Evolutionary conservation across 768 basidiomycete genomes (phyloP).

Genomic region (Collybiopsis confluens): DNA sequence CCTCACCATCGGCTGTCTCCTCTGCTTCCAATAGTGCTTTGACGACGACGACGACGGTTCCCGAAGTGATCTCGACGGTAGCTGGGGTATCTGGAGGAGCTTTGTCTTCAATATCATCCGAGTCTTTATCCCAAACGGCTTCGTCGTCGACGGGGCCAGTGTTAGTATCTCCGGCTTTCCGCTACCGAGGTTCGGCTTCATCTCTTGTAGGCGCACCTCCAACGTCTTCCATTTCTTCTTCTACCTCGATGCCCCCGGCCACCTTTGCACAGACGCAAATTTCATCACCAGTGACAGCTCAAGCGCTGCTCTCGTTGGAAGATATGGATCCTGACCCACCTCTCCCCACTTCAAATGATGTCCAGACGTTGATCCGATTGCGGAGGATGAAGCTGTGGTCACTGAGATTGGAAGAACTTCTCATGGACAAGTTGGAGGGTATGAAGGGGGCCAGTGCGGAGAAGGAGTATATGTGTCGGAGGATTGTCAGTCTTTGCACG

Average conservation of each 20-base stretch:
- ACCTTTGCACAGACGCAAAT: not conserved
- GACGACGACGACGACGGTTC: too few relatives aligned
- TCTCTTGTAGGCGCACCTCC: slow-evolving; percentile 58
- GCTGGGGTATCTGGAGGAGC: not conserved
- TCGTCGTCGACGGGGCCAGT: not conserved
- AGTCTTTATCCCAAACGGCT: not conserved
- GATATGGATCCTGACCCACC: slow-evolving; percentile 73
- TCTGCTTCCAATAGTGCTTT: too few relatives aligned
- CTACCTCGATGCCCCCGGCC: not conserved
- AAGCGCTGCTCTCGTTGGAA: slow-evolving; percentile 24
- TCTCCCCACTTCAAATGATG: slow-evolving; percentile 55
- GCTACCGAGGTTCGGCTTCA: slow-evolving; percentile 60
- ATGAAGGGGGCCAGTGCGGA: slow-evolving; percentile 80
- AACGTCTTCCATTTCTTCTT: too few relatives aligned
- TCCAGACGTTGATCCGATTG: slow-evolving; percentile 62
- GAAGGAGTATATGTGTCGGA: slow-evolving; percentile 89
- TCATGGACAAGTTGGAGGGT: slow-evolving; percentile 62
- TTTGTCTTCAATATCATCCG: not conserved
- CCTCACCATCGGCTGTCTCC: too few relatives aligned
- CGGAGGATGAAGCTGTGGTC: slow-evolving; percentile 84
- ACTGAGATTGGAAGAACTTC: slow-evolving; percentile 66
- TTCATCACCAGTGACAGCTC: slow-evolving; percentile 13
- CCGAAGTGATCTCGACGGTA: too few relatives aligned
- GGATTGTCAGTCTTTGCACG: slow-evolving; percentile 85
- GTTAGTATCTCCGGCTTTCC: slow-evolving; percentile 50